Evolutionary conservation across 495 filamentous ascomycete genomes (phyloP).

Genomic region (Cercophora scortea): DNA sequence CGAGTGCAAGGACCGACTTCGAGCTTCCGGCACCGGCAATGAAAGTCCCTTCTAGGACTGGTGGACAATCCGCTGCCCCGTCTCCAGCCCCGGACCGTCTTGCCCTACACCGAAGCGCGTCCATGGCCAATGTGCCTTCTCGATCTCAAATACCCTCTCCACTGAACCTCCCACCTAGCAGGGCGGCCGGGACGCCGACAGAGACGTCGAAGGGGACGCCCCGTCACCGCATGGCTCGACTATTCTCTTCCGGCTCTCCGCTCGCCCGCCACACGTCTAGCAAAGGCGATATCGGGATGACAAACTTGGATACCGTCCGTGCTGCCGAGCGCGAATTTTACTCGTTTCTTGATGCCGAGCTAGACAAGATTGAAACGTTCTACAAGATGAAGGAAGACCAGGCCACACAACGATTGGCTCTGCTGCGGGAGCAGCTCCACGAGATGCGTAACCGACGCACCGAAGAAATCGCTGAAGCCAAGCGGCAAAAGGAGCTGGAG

Average conservation of each 20-base stretch:
- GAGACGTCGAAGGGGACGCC: constrained; percentile 3
- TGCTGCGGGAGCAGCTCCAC: constrained; percentile 73
- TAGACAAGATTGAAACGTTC: constrained; percentile 81
- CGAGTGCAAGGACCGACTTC: constrained; percentile 31
- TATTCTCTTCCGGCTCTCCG: constrained; percentile 19
- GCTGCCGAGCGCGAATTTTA: constrained; percentile 70
- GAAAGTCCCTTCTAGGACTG: constrained; percentile 41
- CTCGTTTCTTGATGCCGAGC: constrained; percentile 64
- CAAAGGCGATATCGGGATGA: constrained; percentile 20
- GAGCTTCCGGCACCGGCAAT: constrained; percentile 73
- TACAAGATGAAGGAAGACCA: constrained; percentile 78
- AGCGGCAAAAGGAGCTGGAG: constrained; percentile 19
- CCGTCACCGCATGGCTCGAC: constrained; percentile 14
- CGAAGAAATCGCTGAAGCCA: constrained; percentile 53
- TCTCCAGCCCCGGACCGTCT: constrained; percentile 7
- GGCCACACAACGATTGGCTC: constrained; percentile 57
- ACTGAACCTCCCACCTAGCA: constrained; percentile 5
- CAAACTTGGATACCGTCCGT: constrained; percentile 39
- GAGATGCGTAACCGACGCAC: constrained; percentile 76
- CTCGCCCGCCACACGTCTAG: constrained; percentile 11
- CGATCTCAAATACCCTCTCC: constrained; percentile 4
- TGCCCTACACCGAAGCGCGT: constrained; percentile 15
- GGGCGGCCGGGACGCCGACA: not conserved
- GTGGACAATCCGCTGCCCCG: constrained; percentile 1
- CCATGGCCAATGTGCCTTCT: constrained; percentile 10